A percentile compares a stretch with the other conserved stretches of the same genome.
Conservation (phyloP, 2,329 filamentous ascomycete species). For the Rhexocercosporidium sp. region DNA sequence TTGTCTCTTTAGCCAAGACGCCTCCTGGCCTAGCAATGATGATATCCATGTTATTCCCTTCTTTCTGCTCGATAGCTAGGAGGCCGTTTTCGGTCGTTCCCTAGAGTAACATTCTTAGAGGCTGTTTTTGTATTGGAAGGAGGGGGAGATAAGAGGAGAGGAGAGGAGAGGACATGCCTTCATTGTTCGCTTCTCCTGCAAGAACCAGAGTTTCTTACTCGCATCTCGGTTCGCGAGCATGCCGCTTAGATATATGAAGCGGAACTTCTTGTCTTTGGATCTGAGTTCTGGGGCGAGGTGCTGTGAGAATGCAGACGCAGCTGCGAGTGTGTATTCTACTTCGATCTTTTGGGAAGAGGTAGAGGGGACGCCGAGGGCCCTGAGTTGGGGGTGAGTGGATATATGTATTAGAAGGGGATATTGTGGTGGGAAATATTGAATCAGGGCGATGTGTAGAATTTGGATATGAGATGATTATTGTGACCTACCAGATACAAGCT, state of each 20-base stretch:
- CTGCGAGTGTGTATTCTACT: conserved; percentile 43
- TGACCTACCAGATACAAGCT: conserved; percentile 51
- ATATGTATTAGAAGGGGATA: too few species aligned
- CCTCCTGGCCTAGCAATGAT: conserved; percentile 36
- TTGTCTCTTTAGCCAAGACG: conserved; percentile 16
- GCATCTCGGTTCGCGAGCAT: conserved; percentile 47
- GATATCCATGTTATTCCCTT: conserved; percentile 33
- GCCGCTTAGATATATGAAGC: conserved; percentile 49
- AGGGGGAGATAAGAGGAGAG: too few species aligned
- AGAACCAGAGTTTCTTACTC: conserved; percentile 46
- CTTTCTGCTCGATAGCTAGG: conserved; percentile 32
- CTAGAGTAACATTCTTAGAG: conserved; percentile 25
- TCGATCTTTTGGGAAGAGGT: conserved; percentile 40
- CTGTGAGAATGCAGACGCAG: conserved; percentile 40
- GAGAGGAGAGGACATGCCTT: conserved; percentile 31
- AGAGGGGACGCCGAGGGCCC: conserved; percentile 24
- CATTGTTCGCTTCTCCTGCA: conserved; percentile 37
- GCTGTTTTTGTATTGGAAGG: background rate
- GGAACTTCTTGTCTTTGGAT: conserved; percentile 42
- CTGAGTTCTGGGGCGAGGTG: conserved; percentile 26
- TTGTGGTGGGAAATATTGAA: too few species aligned
- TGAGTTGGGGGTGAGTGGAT: too few species aligned
- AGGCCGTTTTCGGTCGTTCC: conserved; percentile 39
- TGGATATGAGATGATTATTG: too few species aligned
- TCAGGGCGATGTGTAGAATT: too few species aligned